phyloP scores from a whole-genome alignment of 257 asterid genomes.

The Avicennia marina region DNA sequence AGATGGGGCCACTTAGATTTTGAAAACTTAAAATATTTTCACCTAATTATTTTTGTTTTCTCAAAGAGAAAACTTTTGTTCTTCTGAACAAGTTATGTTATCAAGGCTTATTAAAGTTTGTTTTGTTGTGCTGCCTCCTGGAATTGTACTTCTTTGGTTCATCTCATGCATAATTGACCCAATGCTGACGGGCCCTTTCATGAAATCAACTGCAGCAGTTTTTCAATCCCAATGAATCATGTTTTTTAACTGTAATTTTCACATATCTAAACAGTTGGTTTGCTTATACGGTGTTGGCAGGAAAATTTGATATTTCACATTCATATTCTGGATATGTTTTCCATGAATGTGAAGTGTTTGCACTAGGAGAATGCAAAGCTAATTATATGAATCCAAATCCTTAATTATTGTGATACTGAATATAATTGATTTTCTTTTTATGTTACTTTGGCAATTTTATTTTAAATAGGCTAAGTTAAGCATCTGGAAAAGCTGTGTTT shows the following conservation, averaged over 20 bases:
- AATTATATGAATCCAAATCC: conserved; percentile 7
- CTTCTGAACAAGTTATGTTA: neutral
- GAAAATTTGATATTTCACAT: neutral
- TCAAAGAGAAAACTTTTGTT: neutral
- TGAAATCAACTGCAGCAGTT: neutral
- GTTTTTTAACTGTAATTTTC: conserved; percentile 5
- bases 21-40: neutral
- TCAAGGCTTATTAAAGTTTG: neutral
- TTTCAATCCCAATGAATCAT: neutral
- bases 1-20: conserved; percentile 10
- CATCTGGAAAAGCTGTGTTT: conserved; percentile 4
- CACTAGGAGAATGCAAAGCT: neutral
- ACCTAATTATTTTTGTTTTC: too few relatives aligned
- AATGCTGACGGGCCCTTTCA: neutral
- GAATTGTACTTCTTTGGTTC: neutral
- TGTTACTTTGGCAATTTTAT: too few relatives aligned
- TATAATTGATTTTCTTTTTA: neutral
- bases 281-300: neutral
- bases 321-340: conserved; percentile 9
- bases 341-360: too few relatives aligned
- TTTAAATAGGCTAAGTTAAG: conserved; percentile 12
- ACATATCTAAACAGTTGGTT: conserved; percentile 7
- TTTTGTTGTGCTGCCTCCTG: conserved; percentile 3
- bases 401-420: conserved; percentile 5
- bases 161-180: conserved; percentile 9